Evolutionary conservation across 176 grass and related monocot genomes (phyloP).

Genomic region (Phoenix roebelenii): DNA sequence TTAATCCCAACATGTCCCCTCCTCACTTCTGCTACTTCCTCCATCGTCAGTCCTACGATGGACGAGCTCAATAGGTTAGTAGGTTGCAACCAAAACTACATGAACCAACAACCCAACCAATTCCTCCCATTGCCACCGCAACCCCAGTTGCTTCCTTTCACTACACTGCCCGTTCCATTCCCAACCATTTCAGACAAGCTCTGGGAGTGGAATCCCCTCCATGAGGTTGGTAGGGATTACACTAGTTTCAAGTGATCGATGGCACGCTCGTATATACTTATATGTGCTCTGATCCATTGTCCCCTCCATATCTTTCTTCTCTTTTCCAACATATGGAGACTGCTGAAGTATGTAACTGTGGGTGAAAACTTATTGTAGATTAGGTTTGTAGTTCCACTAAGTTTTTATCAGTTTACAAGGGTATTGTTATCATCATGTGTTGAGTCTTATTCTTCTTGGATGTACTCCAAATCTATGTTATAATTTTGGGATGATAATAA

Average conservation of each 20-base stretch:
- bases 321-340: not conserved
- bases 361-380: not conserved
- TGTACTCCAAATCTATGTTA: conserved; percentile 1
- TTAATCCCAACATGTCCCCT: conserved; percentile 59
- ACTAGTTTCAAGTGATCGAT: conserved; percentile 56
- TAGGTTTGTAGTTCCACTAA: not conserved
- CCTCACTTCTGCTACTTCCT: conserved; percentile 44
- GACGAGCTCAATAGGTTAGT: conserved; percentile 74
- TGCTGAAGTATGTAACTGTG: not conserved
- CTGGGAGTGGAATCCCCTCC: conserved; percentile 77
- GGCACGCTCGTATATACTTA: not conserved
- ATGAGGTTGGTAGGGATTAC: conserved; percentile 43
- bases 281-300: conserved; percentile 17
- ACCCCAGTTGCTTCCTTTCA: conserved; percentile 14
- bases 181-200: conserved; percentile 69
- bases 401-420: not conserved
- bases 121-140: conserved; percentile 31
- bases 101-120: conserved; percentile 26
- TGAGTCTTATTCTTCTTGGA: not conserved
- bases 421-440: not conserved
- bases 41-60: conserved; percentile 36
- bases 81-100: conserved; percentile 33
- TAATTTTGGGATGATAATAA: conserved; percentile 6
- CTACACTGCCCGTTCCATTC: conserved; percentile 39
- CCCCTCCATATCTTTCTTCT: conserved; percentile 3